Percentiles rank a stretch among this genome's conserved stretches.
Evolutionary conservation across 495 filamentous ascomycete genomes (phyloP).

Genomic region (Rostrohypoxylon terebratum): DNA sequence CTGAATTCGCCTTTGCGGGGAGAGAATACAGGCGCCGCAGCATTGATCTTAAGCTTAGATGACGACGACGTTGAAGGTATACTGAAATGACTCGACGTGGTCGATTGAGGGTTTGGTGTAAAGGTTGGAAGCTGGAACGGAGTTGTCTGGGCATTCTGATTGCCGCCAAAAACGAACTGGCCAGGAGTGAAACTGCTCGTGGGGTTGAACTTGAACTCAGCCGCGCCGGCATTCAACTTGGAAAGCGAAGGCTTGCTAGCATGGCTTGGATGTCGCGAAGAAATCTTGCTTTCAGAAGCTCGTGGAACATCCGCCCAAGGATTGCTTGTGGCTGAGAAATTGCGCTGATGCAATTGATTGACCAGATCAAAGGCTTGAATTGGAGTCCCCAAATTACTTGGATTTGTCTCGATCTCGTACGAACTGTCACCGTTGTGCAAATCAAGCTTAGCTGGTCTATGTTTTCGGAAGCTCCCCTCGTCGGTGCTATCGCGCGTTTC

Average conservation of each 20-base stretch:
- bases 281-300: slow-evolving; percentile 49
- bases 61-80: slow-evolving; percentile 51
- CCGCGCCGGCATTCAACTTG: slow-evolving; percentile 86
- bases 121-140: slow-evolving; percentile 47
- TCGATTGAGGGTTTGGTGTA: slow-evolving; percentile 49
- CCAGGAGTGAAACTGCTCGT: slow-evolving; percentile 69
- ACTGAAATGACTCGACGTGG: slow-evolving; percentile 55
- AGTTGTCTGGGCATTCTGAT: slow-evolving; percentile 58
- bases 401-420: slow-evolving; percentile 81
- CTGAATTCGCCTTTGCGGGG: slow-evolving; percentile 77
- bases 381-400: slow-evolving; percentile 76
- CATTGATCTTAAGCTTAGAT: slow-evolving; percentile 68
- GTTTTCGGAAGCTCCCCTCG: slow-evolving; percentile 50
- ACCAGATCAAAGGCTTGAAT: slow-evolving; percentile 56
- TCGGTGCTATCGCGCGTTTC: slow-evolving; percentile 50
- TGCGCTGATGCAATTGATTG: slow-evolving; percentile 56
- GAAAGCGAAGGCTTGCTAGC: slow-evolving; percentile 75
- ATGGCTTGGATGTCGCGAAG: slow-evolving; percentile 60
- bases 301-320: slow-evolving; percentile 62
- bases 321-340: slow-evolving; percentile 61
- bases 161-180: slow-evolving; percentile 65
- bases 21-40: slow-evolving; percentile 75
- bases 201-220: slow-evolving; percentile 87
- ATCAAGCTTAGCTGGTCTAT: slow-evolving; percentile 46
- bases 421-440: slow-evolving; percentile 60